These are phyloP conservation scores for Polygonum maritimum DNA, from an alignment of 148 eudicot species.

Conservation along the genomic window DNA sequence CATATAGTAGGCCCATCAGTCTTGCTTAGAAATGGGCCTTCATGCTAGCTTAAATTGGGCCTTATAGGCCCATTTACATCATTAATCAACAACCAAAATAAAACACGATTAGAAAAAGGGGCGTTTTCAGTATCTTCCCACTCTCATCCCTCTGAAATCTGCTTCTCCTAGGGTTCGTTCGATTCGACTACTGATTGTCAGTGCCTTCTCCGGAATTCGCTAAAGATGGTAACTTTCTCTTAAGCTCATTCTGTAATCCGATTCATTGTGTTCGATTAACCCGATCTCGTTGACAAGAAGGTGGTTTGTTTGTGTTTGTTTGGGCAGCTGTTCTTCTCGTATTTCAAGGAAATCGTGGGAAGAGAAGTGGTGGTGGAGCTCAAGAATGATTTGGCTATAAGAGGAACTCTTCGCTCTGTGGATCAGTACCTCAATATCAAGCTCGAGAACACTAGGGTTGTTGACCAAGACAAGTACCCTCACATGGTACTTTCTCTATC, in stretches of 20 bases:
- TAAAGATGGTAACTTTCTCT: background rate
- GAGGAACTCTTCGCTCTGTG: conserved; percentile 90
- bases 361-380: conserved; percentile 93
- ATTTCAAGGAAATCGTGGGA: conserved; percentile 88
- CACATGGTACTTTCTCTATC: conserved; percentile 56
- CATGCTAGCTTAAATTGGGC: too few species aligned
- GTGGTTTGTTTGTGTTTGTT: conserved; percentile 5
- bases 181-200: background rate
- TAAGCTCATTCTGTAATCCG: background rate
- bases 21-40: too few species aligned
- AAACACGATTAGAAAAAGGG: too few species aligned
- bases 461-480: conserved; percentile 96
- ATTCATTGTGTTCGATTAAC: background rate
- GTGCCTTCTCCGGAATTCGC: background rate
- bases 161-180: conserved; percentile 1
- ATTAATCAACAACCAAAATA: too few species aligned
- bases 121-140: background rate
- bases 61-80: too few species aligned
- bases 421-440: conserved; percentile 96
- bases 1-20: too few species aligned
- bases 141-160: background rate
- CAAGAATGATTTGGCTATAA: conserved; percentile 88
- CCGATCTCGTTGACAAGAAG: background rate
- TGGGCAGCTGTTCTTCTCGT: conserved; percentile 87
- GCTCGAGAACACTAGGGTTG: conserved; percentile 95